Conservation (phyloP, 345 rosid species). For the Populus alba region DNA sequence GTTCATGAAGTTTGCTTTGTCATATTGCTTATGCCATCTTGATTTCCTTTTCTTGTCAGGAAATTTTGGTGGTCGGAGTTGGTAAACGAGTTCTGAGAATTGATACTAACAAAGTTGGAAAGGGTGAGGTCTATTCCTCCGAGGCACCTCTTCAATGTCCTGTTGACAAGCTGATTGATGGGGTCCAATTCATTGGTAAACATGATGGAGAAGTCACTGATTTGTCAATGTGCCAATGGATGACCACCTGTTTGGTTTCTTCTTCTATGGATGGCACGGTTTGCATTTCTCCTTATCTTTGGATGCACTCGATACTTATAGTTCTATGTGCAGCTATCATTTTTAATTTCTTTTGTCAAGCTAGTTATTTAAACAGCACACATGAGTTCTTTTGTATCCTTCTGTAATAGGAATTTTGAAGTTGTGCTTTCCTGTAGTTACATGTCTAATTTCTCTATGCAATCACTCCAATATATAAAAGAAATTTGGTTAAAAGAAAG, state of each 20-base stretch:
- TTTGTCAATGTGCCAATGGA: constrained; percentile 92
- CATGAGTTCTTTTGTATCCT: neutral
- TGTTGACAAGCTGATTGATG: constrained; percentile 61
- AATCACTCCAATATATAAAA: too few species aligned
- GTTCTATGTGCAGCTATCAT: neutral
- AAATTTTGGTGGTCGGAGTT: constrained; percentile 71
- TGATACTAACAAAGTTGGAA: constrained; percentile 72
- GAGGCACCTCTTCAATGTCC: constrained; percentile 76
- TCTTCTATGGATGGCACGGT: constrained; percentile 91
- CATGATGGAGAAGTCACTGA: constrained; percentile 95
- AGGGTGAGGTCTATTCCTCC: constrained; percentile 51
- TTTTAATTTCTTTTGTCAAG: neutral
- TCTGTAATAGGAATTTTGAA: neutral
- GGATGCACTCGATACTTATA: neutral
- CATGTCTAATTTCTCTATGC: neutral
- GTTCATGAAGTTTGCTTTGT: neutral
- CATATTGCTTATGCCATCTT: neutral
- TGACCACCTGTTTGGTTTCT: constrained; percentile 76
- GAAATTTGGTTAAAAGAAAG: neutral
- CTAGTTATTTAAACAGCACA: neutral
- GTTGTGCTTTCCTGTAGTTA: neutral
- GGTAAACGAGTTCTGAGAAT: constrained; percentile 69
- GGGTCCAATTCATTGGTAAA: constrained; percentile 78
- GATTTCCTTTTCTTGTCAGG: constrained; percentile 39
- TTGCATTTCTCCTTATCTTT: constrained; percentile 30